Conservation (phyloP, 148 eudicot species). For the Fallopia convolvulus region DNA sequence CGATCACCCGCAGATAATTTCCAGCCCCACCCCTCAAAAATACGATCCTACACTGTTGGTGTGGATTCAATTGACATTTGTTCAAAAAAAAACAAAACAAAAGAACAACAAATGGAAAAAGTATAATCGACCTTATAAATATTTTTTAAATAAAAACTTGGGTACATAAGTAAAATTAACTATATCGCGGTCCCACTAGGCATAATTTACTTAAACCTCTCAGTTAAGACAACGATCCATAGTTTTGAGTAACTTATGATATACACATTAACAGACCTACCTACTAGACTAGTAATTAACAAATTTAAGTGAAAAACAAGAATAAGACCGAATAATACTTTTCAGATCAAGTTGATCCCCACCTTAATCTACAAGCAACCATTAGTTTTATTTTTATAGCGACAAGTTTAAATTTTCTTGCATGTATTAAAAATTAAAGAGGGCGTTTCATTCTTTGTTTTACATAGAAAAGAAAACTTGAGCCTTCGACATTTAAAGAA, state of each 20-base stretch:
- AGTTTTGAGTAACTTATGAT: background rate
- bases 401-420: background rate
- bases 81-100: no score
- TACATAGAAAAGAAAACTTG: background rate
- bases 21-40: no score
- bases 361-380: slow-evolving; percentile 2
- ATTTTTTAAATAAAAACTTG: no score
- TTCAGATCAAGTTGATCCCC: background rate
- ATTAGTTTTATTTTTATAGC: background rate
- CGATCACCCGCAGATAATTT: no score
- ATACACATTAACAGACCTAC: background rate
- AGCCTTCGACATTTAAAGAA: background rate
- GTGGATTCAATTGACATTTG: no score
- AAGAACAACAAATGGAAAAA: no score
- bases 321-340: background rate
- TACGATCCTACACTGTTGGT: no score
- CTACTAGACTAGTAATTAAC: background rate
- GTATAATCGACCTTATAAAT: no score
- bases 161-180: no score
- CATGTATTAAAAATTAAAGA: background rate
- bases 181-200: no score
- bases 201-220: no score
- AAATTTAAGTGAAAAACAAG: background rate
- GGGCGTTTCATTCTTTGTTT: background rate
- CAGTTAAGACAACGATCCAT: no score